phyloP scores from a whole-genome alignment of 352 stramenopile genomes.

The Phytophthora brassicae region DNA sequence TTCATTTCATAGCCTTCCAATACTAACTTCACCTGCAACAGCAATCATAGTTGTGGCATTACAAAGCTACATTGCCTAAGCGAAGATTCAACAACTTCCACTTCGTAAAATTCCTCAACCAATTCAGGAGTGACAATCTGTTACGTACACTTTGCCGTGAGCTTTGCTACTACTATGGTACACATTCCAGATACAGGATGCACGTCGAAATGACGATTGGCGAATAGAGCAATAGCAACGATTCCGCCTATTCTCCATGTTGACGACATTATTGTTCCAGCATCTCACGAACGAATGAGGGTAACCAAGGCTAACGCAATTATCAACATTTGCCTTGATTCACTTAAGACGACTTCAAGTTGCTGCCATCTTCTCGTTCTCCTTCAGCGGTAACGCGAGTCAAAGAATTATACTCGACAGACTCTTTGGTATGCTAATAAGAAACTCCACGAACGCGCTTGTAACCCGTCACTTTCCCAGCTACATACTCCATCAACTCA shows the following conservation, averaged over 20 bases:
- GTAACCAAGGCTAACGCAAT: too few relatives aligned
- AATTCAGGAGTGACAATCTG: conserved; percentile 53
- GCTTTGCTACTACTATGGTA: conserved; percentile 70
- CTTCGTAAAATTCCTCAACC: conserved; percentile 70
- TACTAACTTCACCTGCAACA: conserved; percentile 15
- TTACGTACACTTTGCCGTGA: conserved; percentile 54
- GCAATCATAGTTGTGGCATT: conserved; percentile 73
- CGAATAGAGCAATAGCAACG: conserved; percentile 20
- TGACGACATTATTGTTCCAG: neutral
- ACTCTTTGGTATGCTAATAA: conserved; percentile 86
- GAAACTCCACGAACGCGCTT: conserved; percentile 91
- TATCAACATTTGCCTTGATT: neutral
- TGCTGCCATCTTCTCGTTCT: conserved; percentile 41
- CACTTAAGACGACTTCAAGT: conserved; percentile 21
- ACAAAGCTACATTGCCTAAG: conserved; percentile 52
- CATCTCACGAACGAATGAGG: neutral
- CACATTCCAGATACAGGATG: conserved; percentile 46
- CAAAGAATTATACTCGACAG: conserved; percentile 90
- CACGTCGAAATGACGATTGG: too few relatives aligned
- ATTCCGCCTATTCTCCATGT: conserved; percentile 19
- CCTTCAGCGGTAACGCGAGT: conserved; percentile 61
- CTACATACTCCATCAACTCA: conserved; percentile 70
- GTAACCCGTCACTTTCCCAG: conserved; percentile 75
- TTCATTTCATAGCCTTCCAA: neutral
- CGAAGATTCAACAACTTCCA: conserved; percentile 82